Evolutionary conservation across 306 rosid species (phyloP).

Genomic region (Casuarina equisetifolia): DNA sequence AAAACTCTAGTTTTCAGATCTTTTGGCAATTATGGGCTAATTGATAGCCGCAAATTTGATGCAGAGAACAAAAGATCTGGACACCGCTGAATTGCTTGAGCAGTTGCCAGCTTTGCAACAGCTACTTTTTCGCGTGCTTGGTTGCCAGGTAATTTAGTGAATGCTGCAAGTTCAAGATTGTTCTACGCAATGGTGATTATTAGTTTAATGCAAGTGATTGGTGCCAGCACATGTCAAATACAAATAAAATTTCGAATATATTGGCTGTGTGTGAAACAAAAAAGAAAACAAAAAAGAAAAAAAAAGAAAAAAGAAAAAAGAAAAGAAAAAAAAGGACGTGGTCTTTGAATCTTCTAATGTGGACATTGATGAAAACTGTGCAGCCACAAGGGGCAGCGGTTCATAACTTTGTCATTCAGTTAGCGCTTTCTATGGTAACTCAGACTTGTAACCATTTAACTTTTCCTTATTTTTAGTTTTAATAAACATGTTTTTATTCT

Average conservation of each 20-base stretch:
- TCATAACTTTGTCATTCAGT: slow-evolving; percentile 80
- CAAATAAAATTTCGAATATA: slow-evolving; percentile 1
- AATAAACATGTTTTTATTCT: background rate
- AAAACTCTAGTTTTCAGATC: background rate
- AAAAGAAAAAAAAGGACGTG: background rate
- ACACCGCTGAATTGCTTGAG: slow-evolving; percentile 81
- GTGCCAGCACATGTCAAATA: slow-evolving; percentile 14
- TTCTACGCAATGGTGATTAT: background rate
- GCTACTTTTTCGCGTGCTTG: slow-evolving; percentile 84
- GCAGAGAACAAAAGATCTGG: slow-evolving; percentile 98
- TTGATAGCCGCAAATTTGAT: slow-evolving; percentile 35
- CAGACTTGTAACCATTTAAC: slow-evolving; percentile 20
- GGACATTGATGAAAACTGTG: slow-evolving; percentile 19
- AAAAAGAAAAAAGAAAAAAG: background rate
- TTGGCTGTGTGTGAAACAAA: background rate
- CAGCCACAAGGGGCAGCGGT: slow-evolving; percentile 98
- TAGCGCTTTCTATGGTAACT: slow-evolving; percentile 86
- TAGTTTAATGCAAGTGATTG: slow-evolving; percentile 2
- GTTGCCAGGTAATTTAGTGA: slow-evolving; percentile 71
- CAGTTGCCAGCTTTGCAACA: slow-evolving; percentile 94
- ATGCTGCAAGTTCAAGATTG: slow-evolving; percentile 18
- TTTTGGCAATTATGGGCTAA: slow-evolving; percentile 6
- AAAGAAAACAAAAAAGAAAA: background rate
- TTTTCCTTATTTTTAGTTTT: slow-evolving; percentile 23
- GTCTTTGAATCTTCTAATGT: slow-evolving; percentile 21